Evolutionary conservation across 371 early-diverging fungal species (phyloP).

Genomic region (Mucor piriformis): DNA sequence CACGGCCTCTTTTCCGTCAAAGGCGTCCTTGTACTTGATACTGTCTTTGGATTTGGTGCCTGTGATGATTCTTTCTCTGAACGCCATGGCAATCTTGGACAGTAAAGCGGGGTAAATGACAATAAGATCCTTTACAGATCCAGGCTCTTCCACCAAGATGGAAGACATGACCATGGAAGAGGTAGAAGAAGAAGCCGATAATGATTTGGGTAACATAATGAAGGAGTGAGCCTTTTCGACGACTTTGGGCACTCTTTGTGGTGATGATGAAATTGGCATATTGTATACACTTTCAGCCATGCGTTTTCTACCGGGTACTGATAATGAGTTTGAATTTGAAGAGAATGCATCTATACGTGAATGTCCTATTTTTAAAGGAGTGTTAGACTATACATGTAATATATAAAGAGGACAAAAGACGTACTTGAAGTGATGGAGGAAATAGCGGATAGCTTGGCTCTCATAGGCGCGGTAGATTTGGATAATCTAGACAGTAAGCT

Average conservation of each 20-base stretch:
- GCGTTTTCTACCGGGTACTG: constrained; percentile 33
- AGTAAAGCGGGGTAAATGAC: constrained; percentile 82
- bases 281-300: constrained; percentile 49
- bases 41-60: constrained; percentile 73
- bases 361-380: constrained; percentile 9
- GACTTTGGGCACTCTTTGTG: constrained; percentile 3
- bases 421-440: constrained; percentile 11
- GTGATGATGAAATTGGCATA: constrained; percentile 25
- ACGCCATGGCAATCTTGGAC: constrained; percentile 77
- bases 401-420: not conserved
- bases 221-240: constrained; percentile 9
- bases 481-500: constrained; percentile 33
- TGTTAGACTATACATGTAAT: not conserved
- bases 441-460: constrained; percentile 33
- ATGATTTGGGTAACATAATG: constrained; percentile 4
- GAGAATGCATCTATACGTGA: constrained; percentile 12
- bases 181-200: constrained; percentile 24
- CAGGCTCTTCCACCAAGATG: constrained; percentile 19
- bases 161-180: constrained; percentile 9
- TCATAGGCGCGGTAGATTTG: constrained; percentile 37
- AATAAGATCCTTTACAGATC: constrained; percentile 18
- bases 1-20: constrained; percentile 85
- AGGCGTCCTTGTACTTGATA: constrained; percentile 79
- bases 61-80: constrained; percentile 55
- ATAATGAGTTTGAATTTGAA: constrained; percentile 16